Percentiles rank a stretch among this genome's conserved stretches.
phyloP scores from a whole-genome alignment of 2,329 filamentous ascomycete genomes.

The Aspergillus thermomutatus region DNA sequence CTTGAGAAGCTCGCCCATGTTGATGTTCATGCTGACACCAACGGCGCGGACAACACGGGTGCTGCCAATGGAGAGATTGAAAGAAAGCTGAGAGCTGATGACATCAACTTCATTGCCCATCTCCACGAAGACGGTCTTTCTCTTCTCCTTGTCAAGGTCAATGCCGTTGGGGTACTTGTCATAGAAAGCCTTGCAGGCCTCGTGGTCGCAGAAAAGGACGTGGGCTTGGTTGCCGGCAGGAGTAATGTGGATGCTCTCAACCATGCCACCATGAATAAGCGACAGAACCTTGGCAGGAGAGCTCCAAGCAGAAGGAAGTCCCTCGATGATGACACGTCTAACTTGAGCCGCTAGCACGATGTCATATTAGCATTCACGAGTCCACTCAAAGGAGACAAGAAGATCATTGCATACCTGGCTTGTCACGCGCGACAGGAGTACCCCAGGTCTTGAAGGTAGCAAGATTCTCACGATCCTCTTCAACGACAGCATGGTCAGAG shows the following conservation, averaged over 20 bases:
- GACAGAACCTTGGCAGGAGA: conserved; percentile 32
- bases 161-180: conserved; percentile 37
- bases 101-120: conserved; percentile 39
- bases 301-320: conserved; percentile 32
- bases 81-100: conserved; percentile 40
- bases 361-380: background rate
- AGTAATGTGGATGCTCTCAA: conserved; percentile 31
- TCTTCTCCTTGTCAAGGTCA: conserved; percentile 27
- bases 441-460: conserved; percentile 33
- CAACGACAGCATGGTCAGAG: background rate
- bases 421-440: conserved; percentile 20
- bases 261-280: conserved; percentile 36
- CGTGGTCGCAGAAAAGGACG: conserved; percentile 34
- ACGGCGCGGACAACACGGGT: conserved; percentile 47
- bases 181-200: conserved; percentile 34
- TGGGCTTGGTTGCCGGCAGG: conserved; percentile 23
- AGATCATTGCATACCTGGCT: conserved; percentile 21
- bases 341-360: conserved; percentile 19
- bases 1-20: conserved; percentile 33
- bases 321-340: conserved; percentile 33
- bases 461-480: conserved; percentile 28
- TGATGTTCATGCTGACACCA: conserved; percentile 40
- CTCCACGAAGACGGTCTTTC: conserved; percentile 33
- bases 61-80: conserved; percentile 38
- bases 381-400: background rate